Evolutionary conservation across 225 moss, liverwort and hornwort genomes (phyloP), one percentile per base, ranked within the genome.

Genomic region (Polytrichum commune): DNA sequence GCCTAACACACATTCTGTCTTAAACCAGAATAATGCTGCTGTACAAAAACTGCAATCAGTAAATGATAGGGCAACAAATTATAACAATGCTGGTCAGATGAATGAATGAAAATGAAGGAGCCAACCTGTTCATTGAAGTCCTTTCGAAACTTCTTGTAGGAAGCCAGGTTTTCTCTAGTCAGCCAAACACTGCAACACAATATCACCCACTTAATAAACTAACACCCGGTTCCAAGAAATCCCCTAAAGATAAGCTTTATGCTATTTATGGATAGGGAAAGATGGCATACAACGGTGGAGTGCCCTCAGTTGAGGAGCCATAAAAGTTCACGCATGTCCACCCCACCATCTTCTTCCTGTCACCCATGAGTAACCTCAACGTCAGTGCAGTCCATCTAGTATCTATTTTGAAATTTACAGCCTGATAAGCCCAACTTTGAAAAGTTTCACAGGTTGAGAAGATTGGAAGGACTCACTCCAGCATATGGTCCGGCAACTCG

Each of bases 251-350:
- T 24, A 58, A 58, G 2, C n/a, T 20, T 58, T 9, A 24, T 1
- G 1, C 2, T 58, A 58, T 58, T 58, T 58, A 58, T 9, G 58
- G 9, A 67, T 62, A 33, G 24, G 55, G 74, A 29, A 13, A 27
- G 57, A 29, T 18, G 65, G 60, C 77, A 67, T 91, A 95, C 95
- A 89, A 86, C 46, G 84, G 88, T 64, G 84, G 75, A 65, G 76
- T 73, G 60, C 75, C 84, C 69, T 72, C 79, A 55, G 83, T 56
- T 29, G 79, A 65, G 68, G 82, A 71, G 32, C 92, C 94, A 72
- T 85, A 92, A 71, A 94, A 88, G 29, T 88, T 89, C 54, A 94
- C 96, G 71, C 92, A 94, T 18, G 89, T 94, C 89, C 92, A 89
- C 76, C 93, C 92, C 71, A 86, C 89, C 81, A 83, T 53, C 75